Conservation (phyloP, 768 basidiomycete genomes). For the Pleurotus salmoneostramineus region DNA sequence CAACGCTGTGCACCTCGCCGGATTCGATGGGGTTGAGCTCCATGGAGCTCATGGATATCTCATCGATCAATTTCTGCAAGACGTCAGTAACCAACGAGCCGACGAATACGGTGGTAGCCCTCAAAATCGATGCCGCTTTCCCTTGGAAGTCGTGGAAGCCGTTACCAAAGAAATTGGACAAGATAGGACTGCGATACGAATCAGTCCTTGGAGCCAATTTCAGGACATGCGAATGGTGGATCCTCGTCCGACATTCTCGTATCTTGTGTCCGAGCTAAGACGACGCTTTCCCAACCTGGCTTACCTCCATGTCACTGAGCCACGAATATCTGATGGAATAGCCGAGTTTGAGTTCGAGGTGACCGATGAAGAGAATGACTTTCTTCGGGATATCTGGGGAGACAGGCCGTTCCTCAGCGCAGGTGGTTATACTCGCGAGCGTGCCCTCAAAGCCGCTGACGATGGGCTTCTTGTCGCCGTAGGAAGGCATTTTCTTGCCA, state of each 20-base stretch:
- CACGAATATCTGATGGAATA: slow-evolving; percentile 15
- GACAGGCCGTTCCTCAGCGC: slow-evolving; percentile 25
- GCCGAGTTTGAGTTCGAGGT: slow-evolving; percentile 5
- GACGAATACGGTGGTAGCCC: slow-evolving; percentile 52
- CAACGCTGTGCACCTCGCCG: slow-evolving; percentile 43
- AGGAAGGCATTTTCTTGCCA: slow-evolving; percentile 29
- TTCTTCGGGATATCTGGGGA: slow-evolving; percentile 25
- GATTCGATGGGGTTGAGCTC: slow-evolving; percentile 62
- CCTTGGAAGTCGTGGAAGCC: slow-evolving; percentile 39
- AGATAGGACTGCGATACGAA: slow-evolving; percentile 40
- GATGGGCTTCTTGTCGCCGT: slow-evolving; percentile 23
- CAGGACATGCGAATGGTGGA: slow-evolving; percentile 38
- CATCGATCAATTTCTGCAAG: slow-evolving; percentile 44
- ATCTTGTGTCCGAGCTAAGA: slow-evolving; percentile 34
- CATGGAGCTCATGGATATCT: slow-evolving; percentile 28
- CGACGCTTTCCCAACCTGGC: slow-evolving; percentile 28
- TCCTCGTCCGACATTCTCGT: slow-evolving; percentile 40
- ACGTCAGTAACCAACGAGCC: slow-evolving; percentile 35
- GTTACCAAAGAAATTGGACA: slow-evolving; percentile 44
- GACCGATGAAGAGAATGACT: slow-evolving; percentile 17
- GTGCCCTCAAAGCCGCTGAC: slow-evolving; percentile 25
- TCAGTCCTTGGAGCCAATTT: slow-evolving; percentile 38
- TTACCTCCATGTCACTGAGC: slow-evolving; percentile 40
- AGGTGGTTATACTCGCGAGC: slow-evolving; percentile 26
- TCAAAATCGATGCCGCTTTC: slow-evolving; percentile 46